These are phyloP conservation scores for Gnetum montanum DNA, from an alignment of 75 land plant species.

Conservation along the genomic window DNA sequence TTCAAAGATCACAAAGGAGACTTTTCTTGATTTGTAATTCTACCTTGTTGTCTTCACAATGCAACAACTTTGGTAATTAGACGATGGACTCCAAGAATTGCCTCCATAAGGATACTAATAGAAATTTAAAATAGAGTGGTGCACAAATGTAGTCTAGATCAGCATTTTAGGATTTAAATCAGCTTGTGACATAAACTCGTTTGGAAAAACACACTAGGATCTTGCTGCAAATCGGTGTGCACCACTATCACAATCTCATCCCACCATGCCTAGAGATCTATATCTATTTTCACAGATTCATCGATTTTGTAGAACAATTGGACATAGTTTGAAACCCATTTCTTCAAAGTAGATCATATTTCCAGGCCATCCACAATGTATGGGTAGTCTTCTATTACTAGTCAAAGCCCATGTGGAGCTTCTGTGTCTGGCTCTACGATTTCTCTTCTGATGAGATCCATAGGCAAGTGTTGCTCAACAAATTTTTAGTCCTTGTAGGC, in stretches of 20 bases:
- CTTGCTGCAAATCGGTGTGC: not conserved
- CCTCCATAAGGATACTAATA: no score
- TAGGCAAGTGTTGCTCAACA: not conserved
- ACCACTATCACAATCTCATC: not conserved
- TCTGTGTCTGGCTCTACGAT: not conserved
- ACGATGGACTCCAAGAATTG: no score
- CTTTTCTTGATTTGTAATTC: no score
- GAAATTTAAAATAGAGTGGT: not conserved
- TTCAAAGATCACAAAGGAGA: no score
- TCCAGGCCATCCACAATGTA: not conserved
- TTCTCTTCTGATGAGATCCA: not conserved
- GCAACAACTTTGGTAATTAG: no score
- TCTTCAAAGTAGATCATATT: not conserved
- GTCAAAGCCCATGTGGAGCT: not conserved
- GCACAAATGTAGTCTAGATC: not conserved
- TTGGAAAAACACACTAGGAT: not conserved
- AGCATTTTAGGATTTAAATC: no score
- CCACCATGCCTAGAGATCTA: not conserved
- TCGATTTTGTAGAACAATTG: no score
- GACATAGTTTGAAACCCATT: not conserved
- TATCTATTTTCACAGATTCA: not conserved
- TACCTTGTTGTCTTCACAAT: no score
- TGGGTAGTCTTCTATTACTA: not conserved
- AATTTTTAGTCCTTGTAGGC: not conserved
- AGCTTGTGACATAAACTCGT: not conserved